Conservation (phyloP, 768 basidiomycete genomes). For the Russula dissimulans region DNA sequence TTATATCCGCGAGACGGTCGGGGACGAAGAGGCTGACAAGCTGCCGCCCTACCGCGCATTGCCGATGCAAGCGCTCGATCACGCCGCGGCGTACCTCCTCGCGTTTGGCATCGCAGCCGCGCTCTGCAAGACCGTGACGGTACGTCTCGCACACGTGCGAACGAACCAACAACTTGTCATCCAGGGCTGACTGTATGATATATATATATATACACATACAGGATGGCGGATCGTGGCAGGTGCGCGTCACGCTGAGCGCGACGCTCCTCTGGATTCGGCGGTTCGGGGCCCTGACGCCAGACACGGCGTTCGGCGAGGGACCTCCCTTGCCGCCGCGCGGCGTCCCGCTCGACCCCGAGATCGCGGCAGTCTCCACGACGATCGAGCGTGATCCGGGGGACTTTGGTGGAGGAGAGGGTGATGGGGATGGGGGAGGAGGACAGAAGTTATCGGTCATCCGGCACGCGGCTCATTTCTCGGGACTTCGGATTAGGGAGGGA, state of each 20-base stretch:
- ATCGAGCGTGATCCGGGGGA: slow-evolving; percentile 12
- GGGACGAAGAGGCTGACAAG: slow-evolving; percentile 13
- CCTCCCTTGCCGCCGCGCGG: slow-evolving; percentile 31
- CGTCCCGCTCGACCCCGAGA: slow-evolving; percentile 31
- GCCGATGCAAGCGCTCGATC: slow-evolving; percentile 53
- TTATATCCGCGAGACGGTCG: slow-evolving; percentile 20
- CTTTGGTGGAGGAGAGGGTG: background rate
- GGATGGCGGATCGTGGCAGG: slow-evolving; percentile 56
- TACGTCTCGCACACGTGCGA: slow-evolving; percentile 19
- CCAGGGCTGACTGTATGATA: too few relatives aligned
- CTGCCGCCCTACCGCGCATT: slow-evolving; percentile 29
- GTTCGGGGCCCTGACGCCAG: slow-evolving; percentile 37
- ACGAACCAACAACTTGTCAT: too few relatives aligned
- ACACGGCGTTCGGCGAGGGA: slow-evolving; percentile 34
- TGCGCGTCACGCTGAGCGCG: slow-evolving; percentile 48
- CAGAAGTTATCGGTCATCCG: slow-evolving; percentile 5
- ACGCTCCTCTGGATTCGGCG: slow-evolving; percentile 51
- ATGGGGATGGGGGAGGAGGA: slow-evolving; percentile 2
- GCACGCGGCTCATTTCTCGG: slow-evolving; percentile 16
- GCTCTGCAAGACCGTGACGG: slow-evolving; percentile 42
- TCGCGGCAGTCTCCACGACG: slow-evolving; percentile 25
- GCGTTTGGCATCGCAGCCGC: slow-evolving; percentile 52
- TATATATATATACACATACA: slow-evolving; percentile 16
- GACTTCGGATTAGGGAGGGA: slow-evolving; percentile 15
- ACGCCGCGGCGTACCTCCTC: slow-evolving; percentile 49